These are phyloP conservation scores for Begonia peltatifolia DNA, from an alignment of 306 rosid genomes.

Conservation along the genomic window DNA sequence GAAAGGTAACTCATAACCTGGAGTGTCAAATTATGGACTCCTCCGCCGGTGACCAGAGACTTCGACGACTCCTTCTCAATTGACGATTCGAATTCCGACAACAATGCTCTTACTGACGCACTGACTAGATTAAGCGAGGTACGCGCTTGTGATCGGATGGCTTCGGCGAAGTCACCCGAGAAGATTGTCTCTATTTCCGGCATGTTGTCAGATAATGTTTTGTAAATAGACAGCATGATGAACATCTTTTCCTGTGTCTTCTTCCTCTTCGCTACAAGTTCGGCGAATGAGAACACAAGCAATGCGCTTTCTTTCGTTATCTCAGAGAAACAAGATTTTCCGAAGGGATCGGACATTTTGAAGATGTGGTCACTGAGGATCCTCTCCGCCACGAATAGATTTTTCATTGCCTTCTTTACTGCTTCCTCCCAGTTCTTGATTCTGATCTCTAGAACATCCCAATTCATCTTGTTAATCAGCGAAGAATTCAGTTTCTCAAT, in stretches of 20 bases:
- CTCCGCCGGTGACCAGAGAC: constrained; percentile 13
- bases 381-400: constrained; percentile 48
- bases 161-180: constrained; percentile 27
- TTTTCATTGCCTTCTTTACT: constrained; percentile 21
- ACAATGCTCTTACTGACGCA: constrained; percentile 20
- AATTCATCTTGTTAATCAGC: constrained; percentile 34
- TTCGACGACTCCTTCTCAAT: constrained; percentile 36
- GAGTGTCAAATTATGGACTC: constrained; percentile 30
- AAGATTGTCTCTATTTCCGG: constrained; percentile 59
- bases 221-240: constrained; percentile 45
- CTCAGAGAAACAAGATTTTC: constrained; percentile 50
- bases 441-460: constrained; percentile 33
- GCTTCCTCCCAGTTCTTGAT: constrained; percentile 48
- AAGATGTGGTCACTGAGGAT: constrained; percentile 61
- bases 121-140: constrained; percentile 21
- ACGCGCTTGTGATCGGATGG: constrained; percentile 23
- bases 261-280: constrained; percentile 29
- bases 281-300: constrained; percentile 46
- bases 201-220: constrained; percentile 16
- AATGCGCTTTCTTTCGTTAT: constrained; percentile 42
- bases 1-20: constrained; percentile 31
- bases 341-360: constrained; percentile 22
- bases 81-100: constrained; percentile 30
- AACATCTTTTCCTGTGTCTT: constrained; percentile 41
- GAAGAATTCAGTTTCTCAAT: constrained; percentile 33